Conservation (phyloP, 768 basidiomycete genomes). For the Coprinopsis marcescibilis region DNA sequence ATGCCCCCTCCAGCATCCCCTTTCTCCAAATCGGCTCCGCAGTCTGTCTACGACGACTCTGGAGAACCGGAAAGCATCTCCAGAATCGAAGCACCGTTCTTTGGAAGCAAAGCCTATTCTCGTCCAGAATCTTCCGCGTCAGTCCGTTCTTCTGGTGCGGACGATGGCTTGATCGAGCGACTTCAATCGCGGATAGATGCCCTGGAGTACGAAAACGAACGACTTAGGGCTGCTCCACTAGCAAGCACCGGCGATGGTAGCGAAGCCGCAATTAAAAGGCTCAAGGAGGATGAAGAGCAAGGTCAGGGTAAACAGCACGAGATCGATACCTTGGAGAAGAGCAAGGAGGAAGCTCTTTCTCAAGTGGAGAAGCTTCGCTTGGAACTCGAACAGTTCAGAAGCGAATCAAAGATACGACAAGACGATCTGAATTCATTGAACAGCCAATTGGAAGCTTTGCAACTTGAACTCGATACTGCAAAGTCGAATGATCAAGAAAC, state of each 20-base stretch:
- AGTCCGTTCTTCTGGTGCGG: slow-evolving; percentile 23
- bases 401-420: neutral
- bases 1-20: slow-evolving; percentile 83
- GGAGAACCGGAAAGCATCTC: slow-evolving; percentile 2
- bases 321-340: neutral
- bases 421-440: neutral
- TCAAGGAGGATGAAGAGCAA: slow-evolving; percentile 3
- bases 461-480: neutral
- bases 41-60: slow-evolving; percentile 2
- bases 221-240: slow-evolving; percentile 50
- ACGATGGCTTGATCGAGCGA: slow-evolving; percentile 34
- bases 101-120: slow-evolving; percentile 17
- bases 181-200: slow-evolving; percentile 50
- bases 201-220: slow-evolving; percentile 66
- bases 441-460: neutral
- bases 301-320: too few species aligned
- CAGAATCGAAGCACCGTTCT: neutral
- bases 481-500: neutral
- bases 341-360: neutral
- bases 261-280: slow-evolving; percentile 11
- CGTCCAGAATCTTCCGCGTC: slow-evolving; percentile 39
- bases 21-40: slow-evolving; percentile 11
- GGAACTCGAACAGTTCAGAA: neutral
- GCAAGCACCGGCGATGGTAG: slow-evolving; percentile 22
- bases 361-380: neutral